Base-by-base conservation (phyloP, 2,329 filamentous ascomycete species). In the Ascochyta viciae-villosae region DNA sequence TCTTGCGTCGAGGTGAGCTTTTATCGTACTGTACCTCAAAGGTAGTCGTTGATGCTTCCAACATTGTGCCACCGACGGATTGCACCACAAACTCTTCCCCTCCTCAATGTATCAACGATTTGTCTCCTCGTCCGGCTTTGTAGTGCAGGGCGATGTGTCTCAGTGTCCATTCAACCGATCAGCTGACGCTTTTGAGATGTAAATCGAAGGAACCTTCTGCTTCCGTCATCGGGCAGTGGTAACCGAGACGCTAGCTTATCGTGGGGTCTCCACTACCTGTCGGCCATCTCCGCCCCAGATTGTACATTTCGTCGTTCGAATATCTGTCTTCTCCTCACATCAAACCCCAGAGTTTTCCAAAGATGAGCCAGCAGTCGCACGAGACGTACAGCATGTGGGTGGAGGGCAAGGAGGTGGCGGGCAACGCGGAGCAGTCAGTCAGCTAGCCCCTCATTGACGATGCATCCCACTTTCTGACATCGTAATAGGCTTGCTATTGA, bases 401-500 rank as follows among this genome's bases (percentile, higher is more conserved):
- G 49, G 76, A 63, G 13, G 80, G 80, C 8, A 64, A 74, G 49
- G 77, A 80, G 57, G 61, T 67, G 9, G 62, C 60, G 16, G 82
- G 82, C 2, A 67, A 67, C 44, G 80, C 77, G 51, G 78, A 82
- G 59, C 70, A 76, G 82, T 84, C 69, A 77, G 81, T 74, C 37
- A 67, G 62, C 61, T 56, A 43, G 40, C 46, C 58, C 61, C 58
- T 57, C 54, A 53, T 49, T 48, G 42, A 24, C 37, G 41, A 52
- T 38, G 24, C 23, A 54, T 47, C 9, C 16, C 46, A 27, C 42
- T 44, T 49, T 51, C 52, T 64, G 56, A 66, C 48, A 51, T 22
- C 13, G 19, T 35, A 34, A 38, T 49, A 85, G 83, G 37, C 80
- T 87, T 49, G 71, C 78, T 0, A 68, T 86, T 38, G 81, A 85